Evolutionary conservation across 495 filamentous ascomycete genomes (phyloP).

Genomic region (Talaromyces proteolyticus): DNA sequence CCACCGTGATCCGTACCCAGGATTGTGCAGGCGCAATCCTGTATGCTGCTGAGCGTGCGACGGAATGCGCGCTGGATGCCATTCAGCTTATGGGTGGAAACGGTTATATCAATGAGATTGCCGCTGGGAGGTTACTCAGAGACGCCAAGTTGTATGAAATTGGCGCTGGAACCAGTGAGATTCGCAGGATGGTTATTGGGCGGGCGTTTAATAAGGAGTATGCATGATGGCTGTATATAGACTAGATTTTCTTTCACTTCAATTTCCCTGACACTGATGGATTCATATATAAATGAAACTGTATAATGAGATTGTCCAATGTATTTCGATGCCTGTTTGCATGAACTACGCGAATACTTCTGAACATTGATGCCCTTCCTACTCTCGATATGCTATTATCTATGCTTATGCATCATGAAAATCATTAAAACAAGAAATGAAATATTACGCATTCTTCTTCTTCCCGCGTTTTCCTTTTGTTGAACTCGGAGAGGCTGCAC

Average conservation of each 20-base stretch:
- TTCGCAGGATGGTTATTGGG: slow-evolving; percentile 91
- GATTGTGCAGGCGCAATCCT: slow-evolving; percentile 94
- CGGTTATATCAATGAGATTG: slow-evolving; percentile 94
- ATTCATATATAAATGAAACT: no score
- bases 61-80: slow-evolving; percentile 82
- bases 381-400: no score
- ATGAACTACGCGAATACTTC: no score
- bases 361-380: no score
- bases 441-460: neutral
- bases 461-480: neutral
- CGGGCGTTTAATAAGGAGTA: slow-evolving; percentile 91
- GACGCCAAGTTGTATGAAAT: slow-evolving; percentile 96
- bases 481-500: neutral
- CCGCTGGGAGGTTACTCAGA: slow-evolving; percentile 75
- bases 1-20: slow-evolving; percentile 61
- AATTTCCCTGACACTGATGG: no score
- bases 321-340: no score
- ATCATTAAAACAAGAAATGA: neutral
- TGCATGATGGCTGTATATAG: slow-evolving; percentile 23
- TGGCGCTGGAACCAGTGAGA: slow-evolving; percentile 92
- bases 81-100: slow-evolving; percentile 93
- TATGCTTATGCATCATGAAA: no score
- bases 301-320: no score
- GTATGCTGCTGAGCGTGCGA: slow-evolving; percentile 90
- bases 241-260: no score